Base-by-base conservation (phyloP, 2,329 filamentous ascomycete genomes). In the Fusarium phyllophilum region DNA sequence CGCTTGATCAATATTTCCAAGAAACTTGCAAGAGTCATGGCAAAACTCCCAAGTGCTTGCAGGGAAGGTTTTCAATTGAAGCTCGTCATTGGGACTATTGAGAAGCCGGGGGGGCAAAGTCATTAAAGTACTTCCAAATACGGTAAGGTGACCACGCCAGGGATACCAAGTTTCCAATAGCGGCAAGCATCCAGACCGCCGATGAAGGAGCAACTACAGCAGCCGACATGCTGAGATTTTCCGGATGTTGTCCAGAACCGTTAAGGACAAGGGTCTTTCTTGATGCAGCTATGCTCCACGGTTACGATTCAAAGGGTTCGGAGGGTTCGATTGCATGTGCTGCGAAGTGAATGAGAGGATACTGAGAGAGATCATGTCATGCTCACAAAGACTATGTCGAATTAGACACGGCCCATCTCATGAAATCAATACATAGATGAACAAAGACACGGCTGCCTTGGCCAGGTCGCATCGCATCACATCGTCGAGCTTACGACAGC, bases 71-170 rank as follows among this genome's bases (percentile, higher is more conserved):
- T 34, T 42, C 60, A 56, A 60, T 46, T 48, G 55, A 66, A 67
- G 70, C 60, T 70, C 36, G 61, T 55, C 46, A 73, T 73, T 74
- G 71, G 71, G 42, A 63, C 68, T 75, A 74, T 75, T 59, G 48
- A 66, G 46, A 59, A 44, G 44, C 68, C 48, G 70, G 62, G 52
- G 58, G 60, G 62, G 56, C 72, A 45, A 66, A 41, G 59, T 74
- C 60, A 74, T 72, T 74, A 66, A 74, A 73, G 68, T 66, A 26
- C 26, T 61, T 36, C 72, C 60, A 41, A 51, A 75, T 70, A 7
- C 33, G 72, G 72, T 52, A 74, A 73, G 72, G 72, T 38, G 52
- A 42, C 12, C 17, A 42, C 34, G 26, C 57, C 34, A 66, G 54
- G 33, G 24, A 62, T 38, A 29, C 68, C 51, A 68, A 51, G 39